Evolutionary conservation across 139 green algal species (phyloP).

Genomic region (Micractinium sp.): DNA sequence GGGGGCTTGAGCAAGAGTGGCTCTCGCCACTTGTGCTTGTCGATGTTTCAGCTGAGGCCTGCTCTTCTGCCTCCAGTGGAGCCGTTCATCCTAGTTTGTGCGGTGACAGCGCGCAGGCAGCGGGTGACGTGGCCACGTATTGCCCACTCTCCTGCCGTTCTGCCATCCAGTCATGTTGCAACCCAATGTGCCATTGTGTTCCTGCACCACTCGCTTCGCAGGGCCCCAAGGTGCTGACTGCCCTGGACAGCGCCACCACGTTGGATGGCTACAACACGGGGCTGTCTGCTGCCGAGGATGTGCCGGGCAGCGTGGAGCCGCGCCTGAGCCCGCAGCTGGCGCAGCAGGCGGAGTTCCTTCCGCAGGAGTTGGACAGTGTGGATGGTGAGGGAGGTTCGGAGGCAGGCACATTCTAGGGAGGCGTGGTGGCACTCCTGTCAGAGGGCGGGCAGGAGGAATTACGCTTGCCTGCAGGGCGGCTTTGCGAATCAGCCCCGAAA

Average conservation of each 20-base stretch:
- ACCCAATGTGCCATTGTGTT: background rate
- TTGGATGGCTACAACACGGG: constrained; percentile 78
- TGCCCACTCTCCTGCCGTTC: too few species aligned
- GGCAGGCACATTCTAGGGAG: too few species aligned
- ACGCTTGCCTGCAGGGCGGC: too few species aligned
- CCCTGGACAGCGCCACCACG: constrained; percentile 58
- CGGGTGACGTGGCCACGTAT: too few species aligned
- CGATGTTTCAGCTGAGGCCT: background rate
- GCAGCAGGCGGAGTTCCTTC: constrained; percentile 18
- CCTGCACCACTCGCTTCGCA: constrained; percentile 47
- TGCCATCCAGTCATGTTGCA: background rate
- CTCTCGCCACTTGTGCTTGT: background rate
- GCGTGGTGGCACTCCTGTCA: too few species aligned
- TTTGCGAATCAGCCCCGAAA: too few species aligned
- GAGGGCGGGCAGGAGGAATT: too few species aligned
- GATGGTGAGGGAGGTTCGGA: constrained; percentile 4
- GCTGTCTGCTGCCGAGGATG: constrained; percentile 23
- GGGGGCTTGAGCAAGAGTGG: too few species aligned
- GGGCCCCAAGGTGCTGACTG: constrained; percentile 55
- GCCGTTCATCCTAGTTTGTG: background rate
- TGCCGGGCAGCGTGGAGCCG: background rate
- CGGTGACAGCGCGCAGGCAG: too few species aligned
- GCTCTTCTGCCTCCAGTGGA: background rate
- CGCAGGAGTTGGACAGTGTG: constrained; percentile 31
- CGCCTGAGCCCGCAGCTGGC: constrained; percentile 34